Percentiles rank a stretch among this genome's conserved stretches.
Evolutionary conservation across 257 asterid species (phyloP).

Genomic region (Solanum megistacrolobum): DNA sequence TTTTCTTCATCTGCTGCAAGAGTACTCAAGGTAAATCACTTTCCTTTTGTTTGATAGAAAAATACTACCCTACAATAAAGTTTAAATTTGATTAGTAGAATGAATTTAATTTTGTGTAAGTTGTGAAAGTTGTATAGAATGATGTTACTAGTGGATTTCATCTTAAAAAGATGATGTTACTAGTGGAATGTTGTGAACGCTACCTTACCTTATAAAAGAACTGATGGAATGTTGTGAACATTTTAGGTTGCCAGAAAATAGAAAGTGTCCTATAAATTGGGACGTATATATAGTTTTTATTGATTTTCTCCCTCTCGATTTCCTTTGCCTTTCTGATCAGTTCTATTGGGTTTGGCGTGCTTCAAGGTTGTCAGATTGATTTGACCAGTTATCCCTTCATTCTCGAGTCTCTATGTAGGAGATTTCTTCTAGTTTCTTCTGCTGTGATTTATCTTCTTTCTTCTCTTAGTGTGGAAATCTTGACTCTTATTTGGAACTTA

Average conservation of each 20-base stretch:
- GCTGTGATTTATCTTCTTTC: not conserved
- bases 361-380: not conserved
- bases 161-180: not conserved
- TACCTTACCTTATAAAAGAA: not conserved
- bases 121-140: not conserved
- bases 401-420: not conserved
- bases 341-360: not conserved
- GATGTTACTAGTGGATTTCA: not conserved
- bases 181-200: not conserved
- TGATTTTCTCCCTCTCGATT: not conserved
- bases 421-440: not conserved
- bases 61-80: not conserved
- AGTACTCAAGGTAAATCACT: conserved; percentile 55
- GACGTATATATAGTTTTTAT: not conserved
- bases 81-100: not conserved
- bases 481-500: conserved; percentile 9
- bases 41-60: not conserved
- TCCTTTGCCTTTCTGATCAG: not conserved
- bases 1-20: conserved; percentile 81
- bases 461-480: not conserved
- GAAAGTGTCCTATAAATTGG: not conserved
- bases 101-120: not conserved
- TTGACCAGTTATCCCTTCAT: not conserved
- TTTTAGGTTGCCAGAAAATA: not conserved
- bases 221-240: not conserved